A percentile compares a stretch with the other conserved stretches of the same genome.
Evolutionary conservation across 768 basidiomycete genomes (phyloP).

Genomic region (Udeniomyces megalosporus): DNA sequence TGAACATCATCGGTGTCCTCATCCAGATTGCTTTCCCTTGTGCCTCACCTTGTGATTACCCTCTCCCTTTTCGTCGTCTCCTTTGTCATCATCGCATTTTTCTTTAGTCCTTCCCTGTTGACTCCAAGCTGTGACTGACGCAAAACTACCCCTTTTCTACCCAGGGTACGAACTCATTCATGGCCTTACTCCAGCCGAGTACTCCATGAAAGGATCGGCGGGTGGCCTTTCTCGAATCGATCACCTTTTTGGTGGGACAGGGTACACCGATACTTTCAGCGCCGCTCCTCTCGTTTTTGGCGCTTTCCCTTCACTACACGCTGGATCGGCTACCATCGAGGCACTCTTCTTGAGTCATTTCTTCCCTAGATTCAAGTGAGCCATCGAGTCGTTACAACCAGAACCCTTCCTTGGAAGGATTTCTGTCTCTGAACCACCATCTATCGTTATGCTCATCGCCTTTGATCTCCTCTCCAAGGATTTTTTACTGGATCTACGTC

Average conservation of each 20-base stretch:
- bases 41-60: slow-evolving; percentile 52
- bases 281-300: slow-evolving; percentile 89
- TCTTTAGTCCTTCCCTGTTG: background rate
- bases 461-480: background rate
- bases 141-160: background rate
- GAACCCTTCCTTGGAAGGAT: background rate
- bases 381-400: background rate
- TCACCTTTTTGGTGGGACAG: slow-evolving; percentile 54
- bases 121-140: too few relatives aligned
- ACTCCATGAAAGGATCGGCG: slow-evolving; percentile 77
- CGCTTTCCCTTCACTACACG: slow-evolving; percentile 87
- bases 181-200: slow-evolving; percentile 87
- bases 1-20: slow-evolving; percentile 77
- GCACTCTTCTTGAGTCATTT: slow-evolving; percentile 89
- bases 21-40: slow-evolving; percentile 80
- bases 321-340: slow-evolving; percentile 76
- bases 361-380: slow-evolving; percentile 48
- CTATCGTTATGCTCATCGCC: too few relatives aligned
- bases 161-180: slow-evolving; percentile 90
- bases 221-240: slow-evolving; percentile 90
- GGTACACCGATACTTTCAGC: slow-evolving; percentile 66
- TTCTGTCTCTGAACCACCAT: background rate
- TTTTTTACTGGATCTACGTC: slow-evolving; percentile 64
- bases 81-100: background rate
- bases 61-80: background rate